Base-by-base conservation (phyloP, 306 rosid species). In the Pueraria montana region DNA sequence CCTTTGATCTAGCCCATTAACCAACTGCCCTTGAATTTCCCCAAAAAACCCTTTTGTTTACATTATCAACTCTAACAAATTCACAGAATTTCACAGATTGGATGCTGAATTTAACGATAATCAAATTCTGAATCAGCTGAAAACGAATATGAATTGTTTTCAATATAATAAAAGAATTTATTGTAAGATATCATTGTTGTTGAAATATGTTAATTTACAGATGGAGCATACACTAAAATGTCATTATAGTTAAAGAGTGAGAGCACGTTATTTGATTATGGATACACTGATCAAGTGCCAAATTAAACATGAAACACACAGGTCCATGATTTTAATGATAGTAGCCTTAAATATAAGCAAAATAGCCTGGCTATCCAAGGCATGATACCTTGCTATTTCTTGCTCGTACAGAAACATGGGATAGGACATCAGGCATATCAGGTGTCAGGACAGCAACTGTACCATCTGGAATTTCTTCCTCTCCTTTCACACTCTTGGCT, bases 341-440 rank as follows among this genome's bases (percentile, higher is more conserved):
- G 72, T 11, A 75, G 4, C 71, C 43, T 84, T 46, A 73, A 50
- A 81, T 84, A 24, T 70, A 73, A 20, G 79, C 82, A 69, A 74
- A 30, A 65, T 67, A 55, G 68, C 45, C 30, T 71, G 50, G 76
- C 64, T 48, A 82, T 74, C 20, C 34, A 36, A 78, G 49, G 58
- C 24, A 30, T 43, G 71, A 69, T 89, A 90, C 99, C 98, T 90
- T 96, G 85, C 97, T 87, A 83, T 96, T 96, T 94, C 99, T 92
- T 74, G 99, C 98, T 89, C 99, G 91, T n/a, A 96, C 99, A 68
- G 99, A 96, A 77, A 96, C 99, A 89, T 96, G 99, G 81, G 99
- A 96, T 69, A 96, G 87, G 79, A 96, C 97, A 83, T 96, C 99
- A 6, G 99, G 99, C 99, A 96, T 96, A 82, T 96, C 99, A 73